Conservation (phyloP, 176 grass and related monocot genomes). For the Tuctoria greenei region DNA sequence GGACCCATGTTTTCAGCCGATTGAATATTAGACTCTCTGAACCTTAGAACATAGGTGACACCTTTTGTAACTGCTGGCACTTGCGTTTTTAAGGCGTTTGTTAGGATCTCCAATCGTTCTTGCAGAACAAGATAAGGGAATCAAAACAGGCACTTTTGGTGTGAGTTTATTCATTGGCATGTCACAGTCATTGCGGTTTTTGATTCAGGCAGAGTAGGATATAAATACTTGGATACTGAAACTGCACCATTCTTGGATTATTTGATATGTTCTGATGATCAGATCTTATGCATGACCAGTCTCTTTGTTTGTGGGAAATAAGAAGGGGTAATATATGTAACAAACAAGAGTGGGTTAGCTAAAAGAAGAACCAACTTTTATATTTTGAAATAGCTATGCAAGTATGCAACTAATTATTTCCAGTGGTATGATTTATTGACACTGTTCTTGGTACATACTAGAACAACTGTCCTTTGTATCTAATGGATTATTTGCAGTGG, state of each 20-base stretch:
- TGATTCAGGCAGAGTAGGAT: neutral
- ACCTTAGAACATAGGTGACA: neutral
- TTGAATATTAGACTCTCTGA: too few species aligned
- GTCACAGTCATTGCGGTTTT: slow-evolving; percentile 11
- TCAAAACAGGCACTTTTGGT: neutral
- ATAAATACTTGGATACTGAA: slow-evolving; percentile 11
- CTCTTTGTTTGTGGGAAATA: neutral
- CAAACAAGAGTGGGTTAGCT: neutral
- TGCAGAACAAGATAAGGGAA: slow-evolving; percentile 16
- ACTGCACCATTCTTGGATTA: neutral
- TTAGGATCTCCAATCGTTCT: slow-evolving; percentile 17
- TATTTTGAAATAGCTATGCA: neutral
- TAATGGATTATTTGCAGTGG: too few species aligned
- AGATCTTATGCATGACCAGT: slow-evolving; percentile 13
- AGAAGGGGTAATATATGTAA: neutral
- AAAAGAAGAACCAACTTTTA: neutral
- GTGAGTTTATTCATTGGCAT: slow-evolving; percentile 21
- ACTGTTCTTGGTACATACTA: too few species aligned
- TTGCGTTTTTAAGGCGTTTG: slow-evolving; percentile 26
- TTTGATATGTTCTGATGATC: slow-evolving; percentile 3
- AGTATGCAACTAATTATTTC: neutral
- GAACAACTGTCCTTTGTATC: too few species aligned
- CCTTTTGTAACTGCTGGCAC: slow-evolving; percentile 27
- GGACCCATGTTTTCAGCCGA: too few species aligned
- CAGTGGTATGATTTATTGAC: too few species aligned